A percentile compares a stretch with the other conserved stretches of the same genome.
phyloP scores from a whole-genome alignment of 1,139 yeast genomes.

The Taphrina deformans region DNA sequence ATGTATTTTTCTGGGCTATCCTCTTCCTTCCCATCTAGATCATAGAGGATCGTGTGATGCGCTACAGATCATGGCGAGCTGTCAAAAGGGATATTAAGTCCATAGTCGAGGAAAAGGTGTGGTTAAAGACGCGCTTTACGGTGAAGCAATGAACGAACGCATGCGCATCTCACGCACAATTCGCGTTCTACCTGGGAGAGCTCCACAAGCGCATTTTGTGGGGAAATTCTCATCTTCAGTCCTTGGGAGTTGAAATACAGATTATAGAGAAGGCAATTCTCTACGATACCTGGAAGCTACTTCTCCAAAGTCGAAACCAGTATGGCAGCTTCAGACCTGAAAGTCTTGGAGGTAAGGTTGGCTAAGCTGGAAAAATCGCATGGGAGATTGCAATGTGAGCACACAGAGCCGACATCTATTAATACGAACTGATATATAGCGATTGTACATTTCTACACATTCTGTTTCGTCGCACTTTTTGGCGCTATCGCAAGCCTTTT shows the following conservation, averaged over 20 bases:
- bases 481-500: conserved; percentile 14
- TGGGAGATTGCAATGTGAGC: conserved; percentile 7
- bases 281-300: neutral
- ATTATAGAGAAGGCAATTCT: neutral
- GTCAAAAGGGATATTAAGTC: neutral
- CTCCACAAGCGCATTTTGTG: neutral
- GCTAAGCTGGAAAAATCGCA: conserved; percentile 25
- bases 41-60: too few relatives aligned
- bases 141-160: neutral
- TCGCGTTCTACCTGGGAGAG: neutral
- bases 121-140: neutral
- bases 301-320: too few relatives aligned
- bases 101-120: neutral
- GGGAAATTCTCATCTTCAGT: too few relatives aligned
- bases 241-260: too few relatives aligned
- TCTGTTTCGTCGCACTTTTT: conserved; percentile 9
- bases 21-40: conserved; percentile 10
- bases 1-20: conserved; percentile 10
- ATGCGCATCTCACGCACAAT: neutral
- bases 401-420: too few relatives aligned
- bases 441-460: conserved; percentile 22
- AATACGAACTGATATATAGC: too few relatives aligned
- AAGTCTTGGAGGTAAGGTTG: conserved; percentile 13
- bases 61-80: neutral
- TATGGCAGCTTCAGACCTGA: conserved; percentile 13